phyloP scores from a whole-genome alignment of 148 eudicot species.

The Rhododendron vialii region DNA sequence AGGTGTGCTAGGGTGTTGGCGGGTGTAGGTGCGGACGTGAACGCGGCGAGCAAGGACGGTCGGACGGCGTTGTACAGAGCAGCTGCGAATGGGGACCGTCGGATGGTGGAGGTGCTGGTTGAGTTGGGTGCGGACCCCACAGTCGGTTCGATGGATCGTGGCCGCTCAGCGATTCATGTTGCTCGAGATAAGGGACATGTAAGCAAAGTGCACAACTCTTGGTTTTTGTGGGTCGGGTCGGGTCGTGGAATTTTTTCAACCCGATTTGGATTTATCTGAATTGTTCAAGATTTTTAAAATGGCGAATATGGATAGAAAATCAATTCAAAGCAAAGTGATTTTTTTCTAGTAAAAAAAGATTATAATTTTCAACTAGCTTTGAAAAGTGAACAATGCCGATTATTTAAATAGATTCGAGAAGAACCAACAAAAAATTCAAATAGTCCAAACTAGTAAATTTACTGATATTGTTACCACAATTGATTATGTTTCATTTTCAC shows the following conservation, averaged over 20 bases:
- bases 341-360: too few species aligned
- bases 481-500: too few species aligned
- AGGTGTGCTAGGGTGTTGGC: conserved; percentile 28
- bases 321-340: not conserved
- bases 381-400: too few species aligned
- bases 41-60: conserved; percentile 37
- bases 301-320: not conserved
- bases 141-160: conserved; percentile 15
- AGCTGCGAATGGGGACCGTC: conserved; percentile 31
- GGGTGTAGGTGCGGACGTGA: conserved; percentile 37
- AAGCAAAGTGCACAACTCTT: conserved; percentile 11
- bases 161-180: conserved; percentile 33
- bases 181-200: conserved; percentile 46
- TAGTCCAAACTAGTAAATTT: too few species aligned
- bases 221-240: too few species aligned
- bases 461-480: too few species aligned
- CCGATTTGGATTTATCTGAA: too few species aligned
- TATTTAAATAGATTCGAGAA: not conserved
- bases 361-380: too few species aligned
- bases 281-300: too few species aligned
- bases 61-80: conserved; percentile 39
- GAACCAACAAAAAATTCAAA: not conserved
- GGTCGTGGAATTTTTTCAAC: not conserved
- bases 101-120: conserved; percentile 43
- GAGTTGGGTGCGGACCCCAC: conserved; percentile 44